Evolutionary conservation across 805 yeast species (phyloP).

Genomic region (Yarrowia sp.): DNA sequence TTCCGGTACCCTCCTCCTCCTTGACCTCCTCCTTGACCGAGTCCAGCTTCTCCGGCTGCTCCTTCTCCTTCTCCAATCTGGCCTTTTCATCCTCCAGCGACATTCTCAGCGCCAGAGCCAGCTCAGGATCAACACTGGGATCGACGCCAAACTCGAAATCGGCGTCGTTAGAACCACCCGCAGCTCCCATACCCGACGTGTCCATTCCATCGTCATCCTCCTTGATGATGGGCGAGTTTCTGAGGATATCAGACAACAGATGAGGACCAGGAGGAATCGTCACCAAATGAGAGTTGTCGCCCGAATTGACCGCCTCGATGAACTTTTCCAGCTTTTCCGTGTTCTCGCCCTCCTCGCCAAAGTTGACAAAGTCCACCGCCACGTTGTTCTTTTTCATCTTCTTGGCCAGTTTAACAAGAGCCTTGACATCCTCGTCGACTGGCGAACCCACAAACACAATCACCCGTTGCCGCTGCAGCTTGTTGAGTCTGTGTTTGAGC

Average conservation of each 20-base stretch:
- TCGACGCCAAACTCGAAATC: slow-evolving; percentile 68
- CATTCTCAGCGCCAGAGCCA: slow-evolving; percentile 90
- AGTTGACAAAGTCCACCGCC: slow-evolving; percentile 84
- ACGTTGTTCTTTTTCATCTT: slow-evolving; percentile 90
- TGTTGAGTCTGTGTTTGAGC: slow-evolving; percentile 92
- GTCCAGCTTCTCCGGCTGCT: slow-evolving; percentile 72
- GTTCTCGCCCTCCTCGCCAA: slow-evolving; percentile 83
- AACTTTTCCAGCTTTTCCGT: slow-evolving; percentile 77
- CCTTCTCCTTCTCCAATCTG: slow-evolving; percentile 66
- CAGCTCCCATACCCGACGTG: slow-evolving; percentile 45
- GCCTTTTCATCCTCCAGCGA: slow-evolving; percentile 93
- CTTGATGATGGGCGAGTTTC: slow-evolving; percentile 68
- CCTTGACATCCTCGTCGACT: slow-evolving; percentile 62
- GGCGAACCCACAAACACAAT: slow-evolving; percentile 90
- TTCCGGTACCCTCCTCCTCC: slow-evolving; percentile 31
- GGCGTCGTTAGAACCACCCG: slow-evolving; percentile 42
- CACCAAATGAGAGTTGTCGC: slow-evolving; percentile 66
- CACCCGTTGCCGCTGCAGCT: slow-evolving; percentile 85
- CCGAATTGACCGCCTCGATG: slow-evolving; percentile 63
- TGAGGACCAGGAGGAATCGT: slow-evolving; percentile 88
- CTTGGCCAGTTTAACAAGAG: slow-evolving; percentile 80
- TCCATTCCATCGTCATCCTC: slow-evolving; percentile 54
- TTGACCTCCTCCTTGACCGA: slow-evolving; percentile 79
- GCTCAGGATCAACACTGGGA: slow-evolving; percentile 92
- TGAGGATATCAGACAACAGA: slow-evolving; percentile 75